Evolutionary conservation across 1,139 yeast genomes (phyloP).

Genomic region (Kodamaea sp.): DNA sequence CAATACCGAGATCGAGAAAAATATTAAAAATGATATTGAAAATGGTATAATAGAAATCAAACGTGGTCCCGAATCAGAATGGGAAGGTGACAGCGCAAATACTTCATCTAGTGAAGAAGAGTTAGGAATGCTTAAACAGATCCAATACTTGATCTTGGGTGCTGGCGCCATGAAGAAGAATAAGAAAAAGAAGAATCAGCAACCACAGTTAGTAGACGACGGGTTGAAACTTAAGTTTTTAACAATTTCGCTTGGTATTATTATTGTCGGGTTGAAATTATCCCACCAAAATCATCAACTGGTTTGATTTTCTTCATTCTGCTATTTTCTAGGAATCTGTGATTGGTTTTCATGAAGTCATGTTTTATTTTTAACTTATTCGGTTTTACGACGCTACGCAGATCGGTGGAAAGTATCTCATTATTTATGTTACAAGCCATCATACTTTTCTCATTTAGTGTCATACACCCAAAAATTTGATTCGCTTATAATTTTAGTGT

Average conservation of each 20-base stretch:
- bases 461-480: too few species aligned
- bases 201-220: conserved; percentile 36
- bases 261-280: conserved; percentile 40
- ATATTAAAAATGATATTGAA: too few species aligned
- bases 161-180: conserved; percentile 19
- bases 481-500: too few species aligned
- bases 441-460: too few species aligned
- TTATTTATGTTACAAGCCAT: too few species aligned
- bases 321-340: conserved; percentile 2
- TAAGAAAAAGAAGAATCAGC: conserved; percentile 14
- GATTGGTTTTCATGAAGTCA: too few species aligned
- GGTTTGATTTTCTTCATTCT: conserved; percentile 3
- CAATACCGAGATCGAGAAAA: neutral
- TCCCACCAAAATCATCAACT: conserved; percentile 21
- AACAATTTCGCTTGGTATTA: conserved; percentile 43
- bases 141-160: conserved; percentile 34
- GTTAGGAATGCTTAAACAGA: conserved; percentile 33
- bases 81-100: conserved; percentile 10
- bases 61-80: conserved; percentile 7
- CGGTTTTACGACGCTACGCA: too few species aligned
- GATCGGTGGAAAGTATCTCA: too few species aligned
- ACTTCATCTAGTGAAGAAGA: conserved; percentile 17
- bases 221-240: conserved; percentile 42
- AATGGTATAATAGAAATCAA: neutral
- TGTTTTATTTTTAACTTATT: too few species aligned